phyloP scores from a whole-genome alignment of 345 rosid species.

The Microcos paniculata region DNA sequence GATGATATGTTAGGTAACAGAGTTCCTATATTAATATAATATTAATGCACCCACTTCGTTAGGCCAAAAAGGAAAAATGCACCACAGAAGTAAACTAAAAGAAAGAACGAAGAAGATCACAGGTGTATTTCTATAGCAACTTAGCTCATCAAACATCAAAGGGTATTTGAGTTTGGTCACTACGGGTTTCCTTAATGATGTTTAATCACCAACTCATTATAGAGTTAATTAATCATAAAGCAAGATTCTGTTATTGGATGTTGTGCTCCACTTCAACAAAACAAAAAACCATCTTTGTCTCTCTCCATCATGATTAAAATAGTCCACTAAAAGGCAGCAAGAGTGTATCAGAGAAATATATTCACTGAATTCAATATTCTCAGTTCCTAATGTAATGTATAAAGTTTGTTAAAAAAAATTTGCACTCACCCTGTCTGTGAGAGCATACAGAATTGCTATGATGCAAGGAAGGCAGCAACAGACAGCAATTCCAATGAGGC shows the following conservation, averaged over 20 bases:
- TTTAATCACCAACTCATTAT: not conserved
- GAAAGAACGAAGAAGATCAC: not conserved
- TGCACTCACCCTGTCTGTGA: constrained; percentile 65
- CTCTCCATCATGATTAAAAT: not conserved
- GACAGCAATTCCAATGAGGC: constrained; percentile 80
- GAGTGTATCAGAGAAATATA: not conserved
- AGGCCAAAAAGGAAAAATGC: no score
- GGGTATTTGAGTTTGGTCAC: no score
- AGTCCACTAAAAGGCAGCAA: not conserved
- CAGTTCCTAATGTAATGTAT: not conserved
- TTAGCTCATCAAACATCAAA: constrained; percentile 1
- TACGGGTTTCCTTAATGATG: not conserved
- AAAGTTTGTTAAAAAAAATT: not conserved
- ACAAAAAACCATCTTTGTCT: not conserved
- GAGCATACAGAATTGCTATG: constrained; percentile 76
- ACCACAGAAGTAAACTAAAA: no score
- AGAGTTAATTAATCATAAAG: not conserved
- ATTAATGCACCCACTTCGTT: not conserved
- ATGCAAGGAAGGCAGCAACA: constrained; percentile 97
- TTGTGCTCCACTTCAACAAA: not conserved
- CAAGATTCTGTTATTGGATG: not conserved
- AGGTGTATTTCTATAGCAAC: not conserved
- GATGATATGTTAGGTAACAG: not conserved
- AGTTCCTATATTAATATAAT: not conserved
- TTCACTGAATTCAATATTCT: not conserved